phyloP scores from a whole-genome alignment of 1,139 yeast species.

The Suhomyces coccinellae region DNA sequence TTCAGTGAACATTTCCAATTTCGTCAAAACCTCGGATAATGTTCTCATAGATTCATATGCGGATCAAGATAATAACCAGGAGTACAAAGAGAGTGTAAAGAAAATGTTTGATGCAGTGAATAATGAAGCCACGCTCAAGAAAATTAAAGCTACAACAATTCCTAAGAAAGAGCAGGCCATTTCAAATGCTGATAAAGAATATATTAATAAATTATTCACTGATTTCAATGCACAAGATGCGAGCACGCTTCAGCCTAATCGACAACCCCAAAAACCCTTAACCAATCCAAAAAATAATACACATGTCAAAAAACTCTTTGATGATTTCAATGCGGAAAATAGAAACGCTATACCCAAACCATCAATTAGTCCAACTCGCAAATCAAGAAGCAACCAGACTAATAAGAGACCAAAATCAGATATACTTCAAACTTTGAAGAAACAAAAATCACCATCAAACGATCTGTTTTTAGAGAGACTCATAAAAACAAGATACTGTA shows the following conservation, averaged over 20 bases:
- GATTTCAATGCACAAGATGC: slow-evolving; percentile 19
- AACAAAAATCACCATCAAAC: slow-evolving; percentile 7
- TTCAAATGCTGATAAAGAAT: slow-evolving; percentile 17
- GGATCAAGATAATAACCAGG: slow-evolving; percentile 11
- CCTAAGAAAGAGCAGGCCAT: slow-evolving; percentile 2
- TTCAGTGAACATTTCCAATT: slow-evolving; percentile 53
- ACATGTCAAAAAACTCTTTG: slow-evolving; percentile 12
- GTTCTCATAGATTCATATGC: slow-evolving; percentile 55
- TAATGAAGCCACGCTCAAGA: slow-evolving; percentile 5
- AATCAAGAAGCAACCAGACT: neutral
- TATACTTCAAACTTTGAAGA: slow-evolving; percentile 24
- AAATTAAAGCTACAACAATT: slow-evolving; percentile 1
- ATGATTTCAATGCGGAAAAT: slow-evolving; percentile 7
- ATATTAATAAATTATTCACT: slow-evolving; percentile 22
- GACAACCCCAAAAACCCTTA: neutral
- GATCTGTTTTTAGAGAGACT: slow-evolving; percentile 19
- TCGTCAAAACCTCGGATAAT: slow-evolving; percentile 44
- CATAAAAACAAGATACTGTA: slow-evolving; percentile 24
- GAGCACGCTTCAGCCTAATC: neutral
- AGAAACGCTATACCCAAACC: neutral
- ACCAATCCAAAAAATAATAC: slow-evolving; percentile 3
- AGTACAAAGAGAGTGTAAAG: slow-evolving; percentile 16
- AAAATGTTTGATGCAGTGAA: slow-evolving; percentile 25
- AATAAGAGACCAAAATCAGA: slow-evolving; percentile 13
- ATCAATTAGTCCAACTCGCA: neutral